phyloP scores from a whole-genome alignment of 352 stramenopile genomes.

The Phytophthora fragariae region DNA sequence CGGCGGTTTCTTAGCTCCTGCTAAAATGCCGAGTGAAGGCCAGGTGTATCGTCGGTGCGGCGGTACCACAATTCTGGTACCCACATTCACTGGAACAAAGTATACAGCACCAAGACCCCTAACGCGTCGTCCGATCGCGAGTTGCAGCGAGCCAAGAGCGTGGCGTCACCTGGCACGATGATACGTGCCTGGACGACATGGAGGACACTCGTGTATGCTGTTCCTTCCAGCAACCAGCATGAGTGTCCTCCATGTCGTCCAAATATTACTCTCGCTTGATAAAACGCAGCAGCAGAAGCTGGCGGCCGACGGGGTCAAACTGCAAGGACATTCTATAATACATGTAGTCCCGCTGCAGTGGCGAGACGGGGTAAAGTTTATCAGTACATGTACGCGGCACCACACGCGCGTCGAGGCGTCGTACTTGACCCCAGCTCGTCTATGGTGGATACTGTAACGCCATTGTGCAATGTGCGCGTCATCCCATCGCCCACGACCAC shows the following conservation, averaged over 20 bases:
- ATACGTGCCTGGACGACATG: not conserved
- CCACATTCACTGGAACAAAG: slow-evolving; percentile 26
- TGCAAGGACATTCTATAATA: not conserved
- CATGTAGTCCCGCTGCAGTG: not conserved
- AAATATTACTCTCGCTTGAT: too few species aligned
- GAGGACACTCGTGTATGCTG: not conserved
- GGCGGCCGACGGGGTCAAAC: not conserved
- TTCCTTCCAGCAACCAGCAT: too few species aligned
- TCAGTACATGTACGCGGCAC: not conserved
- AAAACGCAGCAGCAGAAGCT: not conserved
- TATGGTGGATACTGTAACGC: slow-evolving; percentile 10
- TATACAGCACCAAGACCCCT: slow-evolving; percentile 29
- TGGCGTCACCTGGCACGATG: slow-evolving; percentile 6
- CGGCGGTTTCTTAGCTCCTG: slow-evolving; percentile 28
- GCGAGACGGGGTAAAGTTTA: not conserved
- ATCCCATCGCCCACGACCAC: slow-evolving; percentile 6
- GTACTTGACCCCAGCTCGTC: slow-evolving; percentile 35
- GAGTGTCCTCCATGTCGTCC: too few species aligned
- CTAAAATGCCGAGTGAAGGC: slow-evolving; percentile 24
- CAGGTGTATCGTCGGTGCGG: slow-evolving; percentile 27
- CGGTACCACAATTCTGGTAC: slow-evolving; percentile 1
- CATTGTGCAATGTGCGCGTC: not conserved
- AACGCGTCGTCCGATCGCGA: slow-evolving; percentile 34
- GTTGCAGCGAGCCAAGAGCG: slow-evolving; percentile 21
- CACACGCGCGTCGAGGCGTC: slow-evolving; percentile 17